phyloP scores from a whole-genome alignment of 176 grass and related monocot genomes.

The Raddia guianensis region DNA sequence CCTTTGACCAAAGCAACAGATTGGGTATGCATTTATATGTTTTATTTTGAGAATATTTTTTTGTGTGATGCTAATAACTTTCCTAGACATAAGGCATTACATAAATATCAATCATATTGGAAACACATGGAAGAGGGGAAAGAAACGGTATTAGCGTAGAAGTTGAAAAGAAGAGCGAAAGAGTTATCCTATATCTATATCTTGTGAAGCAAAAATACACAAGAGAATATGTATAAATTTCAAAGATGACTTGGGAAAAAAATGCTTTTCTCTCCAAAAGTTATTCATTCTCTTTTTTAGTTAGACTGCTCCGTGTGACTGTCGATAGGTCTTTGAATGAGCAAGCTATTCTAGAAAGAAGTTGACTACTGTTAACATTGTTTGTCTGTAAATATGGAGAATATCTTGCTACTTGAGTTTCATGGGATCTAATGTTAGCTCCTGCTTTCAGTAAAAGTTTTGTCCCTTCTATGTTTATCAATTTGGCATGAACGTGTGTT shows the following conservation, averaged over 20 bases:
- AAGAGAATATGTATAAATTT: slow-evolving; percentile 1
- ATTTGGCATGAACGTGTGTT: slow-evolving; percentile 1
- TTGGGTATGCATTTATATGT: slow-evolving; percentile 64
- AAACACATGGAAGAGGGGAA: background rate
- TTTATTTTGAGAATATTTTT: background rate
- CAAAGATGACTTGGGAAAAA: background rate
- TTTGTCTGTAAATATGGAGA: background rate
- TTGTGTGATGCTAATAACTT: slow-evolving; percentile 31
- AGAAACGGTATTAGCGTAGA: background rate
- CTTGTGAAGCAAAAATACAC: slow-evolving; percentile 1
- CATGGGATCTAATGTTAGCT: slow-evolving; percentile 34
- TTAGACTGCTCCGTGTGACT: background rate
- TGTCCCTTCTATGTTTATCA: background rate
- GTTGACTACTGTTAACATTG: background rate
- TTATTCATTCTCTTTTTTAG: slow-evolving; percentile 5
- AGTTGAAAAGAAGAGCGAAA: background rate
- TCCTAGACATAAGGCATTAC: background rate
- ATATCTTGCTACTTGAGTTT: slow-evolving; percentile 5
- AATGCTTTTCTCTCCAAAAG: background rate
- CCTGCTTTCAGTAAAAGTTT: background rate
- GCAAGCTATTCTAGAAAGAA: slow-evolving; percentile 13
- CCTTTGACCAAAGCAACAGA: slow-evolving; percentile 87
- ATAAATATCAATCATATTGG: background rate
- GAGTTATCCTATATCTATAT: slow-evolving; percentile 13
- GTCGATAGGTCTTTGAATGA: background rate